A percentile compares a stretch with the other conserved stretches of the same genome.
These are phyloP conservation scores for Aspergillus sp. DNA, from an alignment of 2,329 filamentous ascomycete genomes.

Conservation along the genomic window DNA sequence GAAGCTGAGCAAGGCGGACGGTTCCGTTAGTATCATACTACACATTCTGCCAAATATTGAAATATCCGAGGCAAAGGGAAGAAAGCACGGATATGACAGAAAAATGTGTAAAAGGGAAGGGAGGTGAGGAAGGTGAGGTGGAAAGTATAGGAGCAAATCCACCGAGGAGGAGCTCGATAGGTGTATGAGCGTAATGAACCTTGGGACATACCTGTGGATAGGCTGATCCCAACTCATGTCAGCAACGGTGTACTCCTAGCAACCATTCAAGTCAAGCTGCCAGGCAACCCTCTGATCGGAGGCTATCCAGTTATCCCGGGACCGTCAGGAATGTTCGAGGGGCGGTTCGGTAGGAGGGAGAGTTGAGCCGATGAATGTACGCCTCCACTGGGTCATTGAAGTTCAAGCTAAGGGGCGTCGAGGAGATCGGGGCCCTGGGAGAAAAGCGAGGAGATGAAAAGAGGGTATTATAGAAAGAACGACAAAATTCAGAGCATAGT, in stretches of 20 bases:
- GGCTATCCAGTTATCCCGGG: constrained; percentile 22
- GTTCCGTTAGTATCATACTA: constrained; percentile 35
- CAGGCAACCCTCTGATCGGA: constrained; percentile 32
- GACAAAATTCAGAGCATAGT: constrained; percentile 12
- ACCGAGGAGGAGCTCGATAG: constrained; percentile 7
- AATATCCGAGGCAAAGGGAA: background rate
- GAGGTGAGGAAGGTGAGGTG: background rate
- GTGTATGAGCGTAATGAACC: constrained; percentile 5
- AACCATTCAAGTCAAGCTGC: constrained; percentile 40
- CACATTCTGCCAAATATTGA: constrained; percentile 2
- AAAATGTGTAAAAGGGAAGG: background rate
- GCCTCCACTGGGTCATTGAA: constrained; percentile 27
- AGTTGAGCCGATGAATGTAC: constrained; percentile 21
- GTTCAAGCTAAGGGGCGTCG: constrained; percentile 14
- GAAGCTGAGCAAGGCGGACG: constrained; percentile 41
- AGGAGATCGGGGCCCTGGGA: background rate
- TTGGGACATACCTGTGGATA: constrained; percentile 43
- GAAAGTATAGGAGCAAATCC: constrained; percentile 10
- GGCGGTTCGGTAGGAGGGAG: constrained; percentile 21
- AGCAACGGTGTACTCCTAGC: constrained; percentile 37
- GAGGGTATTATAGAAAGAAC: background rate
- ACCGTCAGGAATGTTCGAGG: constrained; percentile 31
- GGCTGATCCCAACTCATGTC: constrained; percentile 50
- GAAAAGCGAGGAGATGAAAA: background rate
- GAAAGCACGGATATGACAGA: background rate